Evolutionary conservation across 2,329 filamentous ascomycete genomes (phyloP).

Genomic region (Epichloe glyceriae): DNA sequence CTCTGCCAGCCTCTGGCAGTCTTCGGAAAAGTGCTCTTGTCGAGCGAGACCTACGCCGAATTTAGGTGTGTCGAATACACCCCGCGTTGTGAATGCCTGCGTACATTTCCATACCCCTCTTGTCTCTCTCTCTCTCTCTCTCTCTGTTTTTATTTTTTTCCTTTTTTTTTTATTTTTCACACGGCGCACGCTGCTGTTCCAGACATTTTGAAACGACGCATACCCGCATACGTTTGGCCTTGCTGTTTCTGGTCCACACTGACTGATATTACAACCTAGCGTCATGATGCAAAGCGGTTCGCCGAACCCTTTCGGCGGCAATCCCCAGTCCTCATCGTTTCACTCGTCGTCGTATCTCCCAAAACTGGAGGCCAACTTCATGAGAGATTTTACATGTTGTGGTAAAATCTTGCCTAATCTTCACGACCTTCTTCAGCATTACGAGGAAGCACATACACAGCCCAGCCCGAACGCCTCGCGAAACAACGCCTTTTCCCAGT

Average conservation of each 20-base stretch:
- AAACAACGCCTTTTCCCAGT: slow-evolving; percentile 28
- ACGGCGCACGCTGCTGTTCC: no score
- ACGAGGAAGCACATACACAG: slow-evolving; percentile 85
- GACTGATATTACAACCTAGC: slow-evolving; percentile 31
- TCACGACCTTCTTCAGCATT: slow-evolving; percentile 91
- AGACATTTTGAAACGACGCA: not conserved
- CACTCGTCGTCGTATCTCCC: slow-evolving; percentile 95
- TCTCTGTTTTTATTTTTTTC: not conserved
- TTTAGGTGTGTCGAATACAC: no score
- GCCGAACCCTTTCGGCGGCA: slow-evolving; percentile 49
- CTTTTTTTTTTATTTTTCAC: not conserved
- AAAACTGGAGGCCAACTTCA: slow-evolving; percentile 93
- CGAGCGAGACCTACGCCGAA: no score
- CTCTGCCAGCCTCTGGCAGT: slow-evolving; percentile 1
- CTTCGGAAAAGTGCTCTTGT: no score
- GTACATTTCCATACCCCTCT: no score
- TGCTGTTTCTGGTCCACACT: not conserved
- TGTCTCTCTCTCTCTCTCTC: not conserved
- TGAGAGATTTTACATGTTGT: slow-evolving; percentile 95
- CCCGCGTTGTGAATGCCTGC: no score
- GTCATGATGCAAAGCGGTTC: slow-evolving; percentile 94
- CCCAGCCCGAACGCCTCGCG: slow-evolving; percentile 34
- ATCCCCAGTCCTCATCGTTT: slow-evolving; percentile 81
- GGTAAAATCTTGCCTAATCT: slow-evolving; percentile 78
- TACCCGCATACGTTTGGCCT: no score